These are phyloP conservation scores for Arthrobotrys entomopaga DNA, from an alignment of 2,329 filamentous ascomycete genomes.

Conservation along the genomic window DNA sequence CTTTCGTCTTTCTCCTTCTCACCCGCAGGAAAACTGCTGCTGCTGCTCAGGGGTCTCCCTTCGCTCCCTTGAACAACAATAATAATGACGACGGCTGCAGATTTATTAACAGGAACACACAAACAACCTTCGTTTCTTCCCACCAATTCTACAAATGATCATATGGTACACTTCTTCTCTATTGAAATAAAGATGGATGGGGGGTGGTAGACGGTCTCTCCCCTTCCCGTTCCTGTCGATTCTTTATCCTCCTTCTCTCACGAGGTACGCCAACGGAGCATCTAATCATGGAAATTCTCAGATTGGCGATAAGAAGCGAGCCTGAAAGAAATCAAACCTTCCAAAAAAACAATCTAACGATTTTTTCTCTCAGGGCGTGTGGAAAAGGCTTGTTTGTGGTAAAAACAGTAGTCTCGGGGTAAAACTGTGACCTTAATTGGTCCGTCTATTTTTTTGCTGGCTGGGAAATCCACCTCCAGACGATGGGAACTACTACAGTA, in stretches of 20 bases:
- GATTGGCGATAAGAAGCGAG: constrained; percentile 53
- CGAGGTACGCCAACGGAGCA: constrained; percentile 27
- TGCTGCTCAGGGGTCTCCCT: constrained; percentile 46
- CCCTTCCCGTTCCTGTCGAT: neutral
- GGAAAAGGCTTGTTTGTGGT: constrained; percentile 22
- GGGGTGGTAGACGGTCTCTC: neutral
- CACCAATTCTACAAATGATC: too few relatives aligned
- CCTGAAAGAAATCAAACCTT: constrained; percentile 17
- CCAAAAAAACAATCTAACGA: constrained; percentile 35
- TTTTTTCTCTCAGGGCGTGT: too few relatives aligned
- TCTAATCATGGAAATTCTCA: constrained; percentile 30
- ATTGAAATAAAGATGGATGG: neutral
- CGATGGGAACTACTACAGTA: constrained; percentile 29
- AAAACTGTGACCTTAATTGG: constrained; percentile 38
- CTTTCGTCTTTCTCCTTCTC: constrained; percentile 4
- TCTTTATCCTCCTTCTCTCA: constrained; percentile 10
- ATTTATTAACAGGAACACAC: too few relatives aligned
- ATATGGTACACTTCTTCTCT: neutral
- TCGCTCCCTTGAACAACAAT: neutral
- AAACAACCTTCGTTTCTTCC: neutral
- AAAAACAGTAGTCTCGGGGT: too few relatives aligned
- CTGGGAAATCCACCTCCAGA: constrained; percentile 40
- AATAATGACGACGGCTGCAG: constrained; percentile 43
- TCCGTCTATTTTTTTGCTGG: neutral
- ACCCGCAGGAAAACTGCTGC: too few relatives aligned